Percentiles rank a stretch among this genome's conserved stretches.
Conservation (phyloP, 345 rosid species). For the Salix viminalis region DNA sequence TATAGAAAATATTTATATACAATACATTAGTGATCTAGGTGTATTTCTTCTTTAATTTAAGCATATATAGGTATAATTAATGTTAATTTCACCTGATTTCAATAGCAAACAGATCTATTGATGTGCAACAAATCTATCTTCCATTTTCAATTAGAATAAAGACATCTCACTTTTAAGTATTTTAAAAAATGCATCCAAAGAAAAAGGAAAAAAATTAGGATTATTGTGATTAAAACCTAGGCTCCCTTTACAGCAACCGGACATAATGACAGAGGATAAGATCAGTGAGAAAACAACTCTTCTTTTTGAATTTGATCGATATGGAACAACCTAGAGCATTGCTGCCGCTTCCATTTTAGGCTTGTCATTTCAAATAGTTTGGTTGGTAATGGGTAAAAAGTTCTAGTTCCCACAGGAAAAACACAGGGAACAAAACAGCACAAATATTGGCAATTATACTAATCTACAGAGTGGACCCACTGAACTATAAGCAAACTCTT, state of each 20-base stretch:
- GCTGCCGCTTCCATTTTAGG: neutral
- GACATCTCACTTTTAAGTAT: neutral
- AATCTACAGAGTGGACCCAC: neutral
- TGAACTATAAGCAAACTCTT: neutral
- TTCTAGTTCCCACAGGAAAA: neutral
- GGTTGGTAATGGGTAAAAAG: neutral
- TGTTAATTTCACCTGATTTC: neutral
- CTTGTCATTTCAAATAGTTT: neutral
- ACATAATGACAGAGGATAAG: neutral
- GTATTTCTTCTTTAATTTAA: neutral
- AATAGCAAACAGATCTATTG: neutral
- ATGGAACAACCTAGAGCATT: neutral
- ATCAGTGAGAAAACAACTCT: neutral
- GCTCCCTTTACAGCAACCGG: neutral
- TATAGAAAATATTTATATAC: neutral
- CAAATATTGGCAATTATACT: neutral
- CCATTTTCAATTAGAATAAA: neutral
- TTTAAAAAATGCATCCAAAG: neutral
- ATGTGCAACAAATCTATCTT: neutral
- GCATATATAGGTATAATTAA: neutral
- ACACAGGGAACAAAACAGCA: neutral
- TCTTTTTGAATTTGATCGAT: neutral
- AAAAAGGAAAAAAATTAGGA: neutral
- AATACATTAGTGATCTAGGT: conserved; percentile 1
- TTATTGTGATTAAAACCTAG: neutral